Evolutionary conservation across 805 yeast genomes (phyloP), one percentile per base, ranked within the genome.

Genomic region (Saturnispora bothae): DNA sequence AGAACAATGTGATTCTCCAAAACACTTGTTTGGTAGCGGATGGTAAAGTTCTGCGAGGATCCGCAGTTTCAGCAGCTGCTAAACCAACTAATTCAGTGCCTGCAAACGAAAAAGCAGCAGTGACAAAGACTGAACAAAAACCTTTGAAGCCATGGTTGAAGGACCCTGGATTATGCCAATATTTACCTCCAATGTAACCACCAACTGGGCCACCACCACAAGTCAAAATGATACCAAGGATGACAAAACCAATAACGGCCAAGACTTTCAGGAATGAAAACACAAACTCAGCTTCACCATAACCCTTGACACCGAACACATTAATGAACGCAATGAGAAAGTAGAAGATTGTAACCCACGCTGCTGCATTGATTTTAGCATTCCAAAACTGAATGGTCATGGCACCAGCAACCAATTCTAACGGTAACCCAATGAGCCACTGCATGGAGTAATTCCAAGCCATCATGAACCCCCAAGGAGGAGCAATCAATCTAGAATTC

Each of bases 41-140:
- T 37, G 78, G 79, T 35, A 76, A 66, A 5, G 78, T 63, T 52
- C 63, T 69, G 54, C 73, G 66, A 15, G 72, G 71, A 51, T 73
- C 71, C 14, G 60, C 63, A 38, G 76, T 69, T 56, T 76, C 83
- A 30, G 77, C 77, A 26, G 78, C 73, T 23, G 78, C 72, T 41
- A 76, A 61, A 34, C 77, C 80, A 46, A 66, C 66, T 46, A 76
- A 58, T 55, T 76, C 83, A 21, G 76, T 70, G 45, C 83, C 80
- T 43, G 77, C 75, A 47, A 72, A 73, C 1, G 79, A 67, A 58
- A 75, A 65, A 45, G 71, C 68, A 31, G 76, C 76, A 17, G 77
- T 69, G 22, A 72, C 72, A 44, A 76, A 66, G 17, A 72, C 71
- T 14, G 70, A 67, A 55, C 79, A 73, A 43, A 75, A 64, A 48